Base-by-base conservation (phyloP, 1,139 yeast species). In the Lodderomyces elongisporus region DNA sequence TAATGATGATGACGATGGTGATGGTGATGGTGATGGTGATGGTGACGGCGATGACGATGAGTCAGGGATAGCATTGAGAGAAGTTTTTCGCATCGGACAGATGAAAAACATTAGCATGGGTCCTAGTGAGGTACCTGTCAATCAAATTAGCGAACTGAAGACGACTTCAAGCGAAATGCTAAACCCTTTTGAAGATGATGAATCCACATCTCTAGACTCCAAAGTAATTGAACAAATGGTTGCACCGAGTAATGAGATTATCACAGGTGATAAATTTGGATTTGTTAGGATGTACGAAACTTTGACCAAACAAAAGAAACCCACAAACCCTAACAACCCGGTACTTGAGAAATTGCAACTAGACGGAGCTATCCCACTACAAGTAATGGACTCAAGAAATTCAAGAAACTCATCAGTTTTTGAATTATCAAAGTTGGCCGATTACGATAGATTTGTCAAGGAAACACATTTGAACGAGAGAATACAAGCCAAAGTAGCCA, bases 381-480 rank as follows among this genome's bases (percentile, higher is more conserved):
- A 59, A 33, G 32, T 47, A 0, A 26, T 58, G 33, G 28, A 40
- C 7, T 42, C 56, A 3, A 15, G 27, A 13, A 30, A 40, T 7
- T 42, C 56, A 3, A 15, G 27, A 13, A 28, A 36, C 27, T 48
- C 46, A n/a, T 63, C 70, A 0, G 49, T 62, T 1, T 65, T 67
- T 40, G 51, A 52, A 4, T 46, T 66, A n/a, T 57, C 68, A 1
- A 40, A 51, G 10, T 42, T 66, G 25, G 66, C 63, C 37, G 74
- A 67, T 42, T 67, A 58, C 45, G 49, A 47, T 31, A 52, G 45
- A 34, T 67, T 58, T 39, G 56, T 64, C 7, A 58, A 57, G 36
- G 60, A 61, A 48, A 57, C 68, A 4, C 60, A 60, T 31, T 36
- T 66, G 15, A 60, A 66, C 40, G 66, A 66, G 31, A 31, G 36